phyloP scores from a whole-genome alignment of 139 green algal species.

The Chlamydomonas sp. region DNA sequence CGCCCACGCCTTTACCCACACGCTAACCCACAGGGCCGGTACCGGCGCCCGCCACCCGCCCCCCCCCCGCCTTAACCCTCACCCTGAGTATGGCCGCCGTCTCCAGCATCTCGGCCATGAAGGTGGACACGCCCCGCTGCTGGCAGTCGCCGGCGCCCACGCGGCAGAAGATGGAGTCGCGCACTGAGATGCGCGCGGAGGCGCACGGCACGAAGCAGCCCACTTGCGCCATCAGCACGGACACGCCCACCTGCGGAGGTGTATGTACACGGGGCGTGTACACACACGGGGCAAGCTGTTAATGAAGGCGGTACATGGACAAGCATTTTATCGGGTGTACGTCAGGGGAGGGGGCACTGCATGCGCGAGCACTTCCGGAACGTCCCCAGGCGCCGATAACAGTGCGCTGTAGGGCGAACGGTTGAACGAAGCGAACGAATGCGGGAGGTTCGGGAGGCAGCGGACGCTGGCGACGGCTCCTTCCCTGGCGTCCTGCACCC shows the following conservation, averaged over 20 bases:
- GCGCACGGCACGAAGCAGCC: conserved; percentile 94
- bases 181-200: conserved; percentile 82
- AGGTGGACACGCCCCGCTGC: conserved; percentile 93
- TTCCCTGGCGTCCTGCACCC: not conserved
- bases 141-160: conserved; percentile 98
- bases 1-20: too few species aligned
- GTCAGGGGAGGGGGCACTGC: too few species aligned
- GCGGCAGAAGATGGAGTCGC: conserved; percentile 95
- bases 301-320: too few species aligned
- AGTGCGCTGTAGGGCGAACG: too few species aligned
- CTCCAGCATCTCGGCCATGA: conserved; percentile 99
- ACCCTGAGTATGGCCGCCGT: conserved; percentile 89
- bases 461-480: not conserved
- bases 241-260: conserved; percentile 79
- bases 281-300: too few species aligned
- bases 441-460: not conserved
- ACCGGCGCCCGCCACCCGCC: too few species aligned
- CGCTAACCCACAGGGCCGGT: too few species aligned
- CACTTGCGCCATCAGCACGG: conserved; percentile 92
- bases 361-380: too few species aligned
- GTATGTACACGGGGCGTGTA: not conserved
- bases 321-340: too few species aligned
- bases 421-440: not conserved
- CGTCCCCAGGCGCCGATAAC: too few species aligned
- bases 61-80: not conserved